Evolutionary conservation across 2,329 filamentous ascomycete genomes (phyloP).

Genomic region (Talaromyces verruculosus): DNA sequence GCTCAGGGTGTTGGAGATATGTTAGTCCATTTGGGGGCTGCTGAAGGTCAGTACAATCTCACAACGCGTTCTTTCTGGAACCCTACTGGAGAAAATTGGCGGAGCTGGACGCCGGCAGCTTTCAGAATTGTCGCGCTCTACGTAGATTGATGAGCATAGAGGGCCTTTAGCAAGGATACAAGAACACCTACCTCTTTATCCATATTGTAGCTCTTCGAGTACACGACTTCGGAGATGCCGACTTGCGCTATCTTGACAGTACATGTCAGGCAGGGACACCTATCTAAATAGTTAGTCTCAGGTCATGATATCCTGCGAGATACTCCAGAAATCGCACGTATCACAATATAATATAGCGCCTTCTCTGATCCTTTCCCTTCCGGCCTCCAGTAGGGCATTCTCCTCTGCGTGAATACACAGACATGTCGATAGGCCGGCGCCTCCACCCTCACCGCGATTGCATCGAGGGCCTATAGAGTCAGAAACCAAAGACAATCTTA

Average conservation of each 20-base stretch:
- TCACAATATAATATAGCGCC: conserved; percentile 88
- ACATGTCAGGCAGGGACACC: conserved; percentile 92
- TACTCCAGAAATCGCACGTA: conserved; percentile 51
- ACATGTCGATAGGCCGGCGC: conserved; percentile 77
- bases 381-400: conserved; percentile 92
- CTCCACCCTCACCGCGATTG: conserved; percentile 70
- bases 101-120: conserved; percentile 77
- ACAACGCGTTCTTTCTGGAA: conserved; percentile 15
- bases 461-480: conserved; percentile 61
- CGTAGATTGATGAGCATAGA: conserved; percentile 21
- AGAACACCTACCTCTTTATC: conserved; percentile 61
- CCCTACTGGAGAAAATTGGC: conserved; percentile 80
- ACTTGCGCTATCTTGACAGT: conserved; percentile 99
- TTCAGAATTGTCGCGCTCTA: conserved; percentile 75
- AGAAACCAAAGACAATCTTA: conserved; percentile 20
- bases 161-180: neutral
- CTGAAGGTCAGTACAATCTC: conserved; percentile 16
- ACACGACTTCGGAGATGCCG: conserved; percentile 93
- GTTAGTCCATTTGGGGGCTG: conserved; percentile 66
- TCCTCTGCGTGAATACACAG: conserved; percentile 98
- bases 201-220: conserved; percentile 92
- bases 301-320: neutral
- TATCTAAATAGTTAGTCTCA: conserved; percentile 29
- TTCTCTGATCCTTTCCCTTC: conserved; percentile 81
- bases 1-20: conserved; percentile 51